Conservation (phyloP, 306 rosid species). For the Cyclanthera cordifolia region DNA sequence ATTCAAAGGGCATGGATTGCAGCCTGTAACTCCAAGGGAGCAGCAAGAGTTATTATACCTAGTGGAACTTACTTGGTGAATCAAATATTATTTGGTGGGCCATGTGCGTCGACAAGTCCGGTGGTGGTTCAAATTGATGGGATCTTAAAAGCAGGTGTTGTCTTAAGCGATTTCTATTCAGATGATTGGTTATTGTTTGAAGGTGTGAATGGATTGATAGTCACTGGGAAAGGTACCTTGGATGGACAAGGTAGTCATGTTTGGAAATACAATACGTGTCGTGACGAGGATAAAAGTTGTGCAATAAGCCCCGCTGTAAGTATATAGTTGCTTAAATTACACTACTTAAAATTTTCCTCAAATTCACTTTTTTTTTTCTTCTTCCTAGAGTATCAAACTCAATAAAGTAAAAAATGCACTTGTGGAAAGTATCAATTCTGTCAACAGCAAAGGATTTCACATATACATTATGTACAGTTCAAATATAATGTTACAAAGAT, state of each 20-base stretch:
- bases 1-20: slow-evolving; percentile 54
- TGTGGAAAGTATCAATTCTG: slow-evolving; percentile 25
- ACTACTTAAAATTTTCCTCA: too few species aligned
- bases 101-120: slow-evolving; percentile 33
- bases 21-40: slow-evolving; percentile 29
- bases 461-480: slow-evolving; percentile 26
- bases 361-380: not conserved
- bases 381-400: slow-evolving; percentile 24
- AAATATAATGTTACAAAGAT: slow-evolving; percentile 15
- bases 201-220: slow-evolving; percentile 27
- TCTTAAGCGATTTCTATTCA: slow-evolving; percentile 26
- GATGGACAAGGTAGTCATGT: slow-evolving; percentile 47
- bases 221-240: slow-evolving; percentile 50
- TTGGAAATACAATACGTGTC: slow-evolving; percentile 39
- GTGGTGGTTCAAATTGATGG: slow-evolving; percentile 46
- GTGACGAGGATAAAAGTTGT: slow-evolving; percentile 15
- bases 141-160: slow-evolving; percentile 37
- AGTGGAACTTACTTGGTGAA: slow-evolving; percentile 33
- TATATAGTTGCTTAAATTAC: too few species aligned
- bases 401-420: slow-evolving; percentile 19
- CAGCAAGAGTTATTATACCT: slow-evolving; percentile 40
- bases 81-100: slow-evolving; percentile 43
- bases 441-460: slow-evolving; percentile 34
- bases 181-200: slow-evolving; percentile 52
- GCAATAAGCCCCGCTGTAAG: slow-evolving; percentile 50